phyloP scores from a whole-genome alignment of 2,329 filamentous ascomycete genomes.

The Onygena corvina region DNA sequence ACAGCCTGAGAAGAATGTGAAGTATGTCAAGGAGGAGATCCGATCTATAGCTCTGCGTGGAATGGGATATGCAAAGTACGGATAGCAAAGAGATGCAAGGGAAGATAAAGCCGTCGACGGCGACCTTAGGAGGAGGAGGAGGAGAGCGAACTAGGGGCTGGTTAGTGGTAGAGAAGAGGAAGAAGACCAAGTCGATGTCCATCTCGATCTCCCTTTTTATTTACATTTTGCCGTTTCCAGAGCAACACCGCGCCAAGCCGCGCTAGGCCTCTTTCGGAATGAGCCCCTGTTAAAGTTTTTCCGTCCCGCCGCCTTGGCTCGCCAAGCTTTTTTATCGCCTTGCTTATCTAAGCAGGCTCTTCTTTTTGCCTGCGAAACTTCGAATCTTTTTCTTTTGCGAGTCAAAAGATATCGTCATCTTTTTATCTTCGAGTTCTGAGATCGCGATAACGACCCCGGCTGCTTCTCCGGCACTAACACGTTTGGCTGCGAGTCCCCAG shows the following conservation, averaged over 20 bases:
- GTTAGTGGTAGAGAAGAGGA: constrained; percentile 19
- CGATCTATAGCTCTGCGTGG: constrained; percentile 27
- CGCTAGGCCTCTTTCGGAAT: constrained; percentile 22
- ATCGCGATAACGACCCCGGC: too few species aligned
- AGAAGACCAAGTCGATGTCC: constrained; percentile 14
- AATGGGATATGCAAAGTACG: constrained; percentile 21
- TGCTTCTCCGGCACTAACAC: too few species aligned
- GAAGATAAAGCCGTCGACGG: background rate
- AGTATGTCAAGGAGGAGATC: constrained; percentile 22
- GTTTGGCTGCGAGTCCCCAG: too few species aligned
- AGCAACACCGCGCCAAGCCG: constrained; percentile 25
- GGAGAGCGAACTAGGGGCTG: constrained; percentile 20
- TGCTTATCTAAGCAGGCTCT: background rate
- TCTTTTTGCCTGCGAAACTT: background rate
- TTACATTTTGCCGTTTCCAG: constrained; percentile 25
- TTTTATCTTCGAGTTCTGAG: background rate
- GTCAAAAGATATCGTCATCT: background rate
- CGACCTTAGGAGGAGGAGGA: constrained; percentile 24
- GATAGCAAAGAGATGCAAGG: constrained; percentile 1
- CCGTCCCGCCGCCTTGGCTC: background rate
- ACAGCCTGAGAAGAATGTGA: background rate
- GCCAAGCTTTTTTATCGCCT: background rate
- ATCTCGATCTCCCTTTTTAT: constrained; percentile 18
- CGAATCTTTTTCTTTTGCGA: background rate
- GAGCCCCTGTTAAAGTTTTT: constrained; percentile 10